Percentiles rank a stretch among this genome's conserved stretches.
Evolutionary conservation across 345 rosid species (phyloP).

Genomic region (Psidium friedrichsthalianum): DNA sequence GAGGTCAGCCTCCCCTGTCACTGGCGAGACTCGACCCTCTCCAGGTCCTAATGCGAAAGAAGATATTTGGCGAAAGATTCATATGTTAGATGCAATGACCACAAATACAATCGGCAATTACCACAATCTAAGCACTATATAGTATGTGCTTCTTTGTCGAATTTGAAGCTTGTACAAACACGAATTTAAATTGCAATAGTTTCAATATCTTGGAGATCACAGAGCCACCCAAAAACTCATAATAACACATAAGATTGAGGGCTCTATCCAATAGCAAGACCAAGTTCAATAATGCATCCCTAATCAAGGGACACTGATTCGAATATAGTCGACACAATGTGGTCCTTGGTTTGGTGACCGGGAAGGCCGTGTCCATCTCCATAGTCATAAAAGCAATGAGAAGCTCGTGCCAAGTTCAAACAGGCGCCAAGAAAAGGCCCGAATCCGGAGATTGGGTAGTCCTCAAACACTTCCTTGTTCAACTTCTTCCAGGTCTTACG

Average conservation of each 20-base stretch:
- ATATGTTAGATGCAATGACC: no score
- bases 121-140: neutral
- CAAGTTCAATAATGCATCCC: no score
- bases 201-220: neutral
- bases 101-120: no score
- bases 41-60: no score
- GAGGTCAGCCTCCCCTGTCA: no score
- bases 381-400: neutral
- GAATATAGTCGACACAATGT: neutral
- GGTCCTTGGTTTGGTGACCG: neutral
- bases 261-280: neutral
- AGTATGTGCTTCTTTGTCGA: neutral
- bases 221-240: no score
- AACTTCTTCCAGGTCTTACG: slow-evolving; percentile 6
- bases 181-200: neutral
- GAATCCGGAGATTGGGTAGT: neutral
- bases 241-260: neutral
- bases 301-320: neutral
- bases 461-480: neutral
- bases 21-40: no score
- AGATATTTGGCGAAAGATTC: no score
- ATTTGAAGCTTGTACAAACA: neutral
- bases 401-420: neutral
- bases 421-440: neutral
- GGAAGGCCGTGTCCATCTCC: neutral